Conservation (phyloP, 2,329 filamentous ascomycete species). For the Botrytis galanthina region DNA sequence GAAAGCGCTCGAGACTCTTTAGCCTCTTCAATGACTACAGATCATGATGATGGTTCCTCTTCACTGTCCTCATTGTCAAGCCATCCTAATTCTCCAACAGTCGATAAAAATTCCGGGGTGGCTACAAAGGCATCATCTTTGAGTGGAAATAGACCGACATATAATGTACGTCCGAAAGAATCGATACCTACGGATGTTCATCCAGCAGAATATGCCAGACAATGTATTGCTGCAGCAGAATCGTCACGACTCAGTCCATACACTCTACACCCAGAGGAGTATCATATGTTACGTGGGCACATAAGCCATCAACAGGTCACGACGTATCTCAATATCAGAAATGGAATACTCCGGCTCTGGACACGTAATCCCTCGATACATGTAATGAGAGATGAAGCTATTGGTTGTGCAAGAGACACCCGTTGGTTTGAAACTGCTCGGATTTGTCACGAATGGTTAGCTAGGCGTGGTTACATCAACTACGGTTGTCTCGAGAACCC, state of each 20-base stretch:
- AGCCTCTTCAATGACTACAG: constrained; percentile 54
- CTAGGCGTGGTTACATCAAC: constrained; percentile 91
- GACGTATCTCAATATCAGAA: constrained; percentile 92
- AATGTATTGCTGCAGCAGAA: constrained; percentile 87
- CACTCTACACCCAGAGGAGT: constrained; percentile 80
- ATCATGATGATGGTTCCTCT: constrained; percentile 49
- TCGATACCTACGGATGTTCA: constrained; percentile 78
- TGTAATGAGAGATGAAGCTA: constrained; percentile 79
- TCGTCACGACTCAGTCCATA: constrained; percentile 88
- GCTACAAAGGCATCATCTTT: constrained; percentile 30
- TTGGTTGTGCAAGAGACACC: constrained; percentile 82
- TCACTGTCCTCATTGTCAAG: constrained; percentile 55
- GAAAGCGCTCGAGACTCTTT: constrained; percentile 44
- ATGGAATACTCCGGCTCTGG: constrained; percentile 90
- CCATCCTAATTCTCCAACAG: constrained; percentile 60
- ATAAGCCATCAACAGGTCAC: constrained; percentile 89
- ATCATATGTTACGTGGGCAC: constrained; percentile 73
- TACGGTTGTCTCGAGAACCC: constrained; percentile 82
- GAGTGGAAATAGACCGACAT: constrained; percentile 41
- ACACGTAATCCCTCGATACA: constrained; percentile 78
- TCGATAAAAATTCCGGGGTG: constrained; percentile 41
- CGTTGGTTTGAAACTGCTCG: constrained; percentile 88
- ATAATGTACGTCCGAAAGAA: constrained; percentile 69
- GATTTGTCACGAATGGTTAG: constrained; percentile 88
- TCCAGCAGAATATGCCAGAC: constrained; percentile 77